Base-by-base conservation (phyloP, 2,329 filamentous ascomycete species). In the Aspergillus tanneri region DNA sequence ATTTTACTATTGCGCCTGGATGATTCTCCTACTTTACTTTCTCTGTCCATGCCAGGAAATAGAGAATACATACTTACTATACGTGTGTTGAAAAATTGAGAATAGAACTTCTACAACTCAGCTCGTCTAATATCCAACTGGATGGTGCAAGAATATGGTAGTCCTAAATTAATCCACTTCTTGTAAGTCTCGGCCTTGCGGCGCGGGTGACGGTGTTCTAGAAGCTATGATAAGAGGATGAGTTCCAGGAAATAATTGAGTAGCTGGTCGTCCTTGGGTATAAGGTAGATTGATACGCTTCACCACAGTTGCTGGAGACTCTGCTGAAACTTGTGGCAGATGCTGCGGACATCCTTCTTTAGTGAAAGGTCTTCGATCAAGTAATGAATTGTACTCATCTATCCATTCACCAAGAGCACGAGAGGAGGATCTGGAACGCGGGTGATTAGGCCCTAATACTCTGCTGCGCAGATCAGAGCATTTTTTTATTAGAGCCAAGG, bases 361-460 rank as follows among this genome's bases (percentile, higher is more conserved):
- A 18, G 19, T 37, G n/a, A 19, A 21, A n/a, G 22, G n/a, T 5
- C 8, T 37, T 16, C 4, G 21, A 14, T 5, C 24, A 14, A 6
- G 8, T 2, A n/a, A 44, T 36, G 6, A 28, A 28, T 9, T 27
- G 21, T 37, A 23, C 28, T 36, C 5, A n/a, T 37, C 37, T n/a
- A 2, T 32, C 45, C 30, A 47, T 14, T 27, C 2, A 11, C 23
- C 7, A 21, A 47, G 18, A 19, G 4, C 23, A 28, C 2, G 5
- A 18, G 21, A 28, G 5, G 28, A 22, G 16, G 12, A 30, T 42
- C 14, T 35, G 22, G 30, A 18, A 42, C 7, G 0, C 0, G 30
- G 45, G 6, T 47, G 30, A 16, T 22, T 19, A 28, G 28, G 21
- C 25, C 49, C 46, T 9, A 49, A 19, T 4, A 30, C 14, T 38